phyloP scores from a whole-genome alignment of 2,329 filamentous ascomycete species.

The Bipolaris zeicola region DNA sequence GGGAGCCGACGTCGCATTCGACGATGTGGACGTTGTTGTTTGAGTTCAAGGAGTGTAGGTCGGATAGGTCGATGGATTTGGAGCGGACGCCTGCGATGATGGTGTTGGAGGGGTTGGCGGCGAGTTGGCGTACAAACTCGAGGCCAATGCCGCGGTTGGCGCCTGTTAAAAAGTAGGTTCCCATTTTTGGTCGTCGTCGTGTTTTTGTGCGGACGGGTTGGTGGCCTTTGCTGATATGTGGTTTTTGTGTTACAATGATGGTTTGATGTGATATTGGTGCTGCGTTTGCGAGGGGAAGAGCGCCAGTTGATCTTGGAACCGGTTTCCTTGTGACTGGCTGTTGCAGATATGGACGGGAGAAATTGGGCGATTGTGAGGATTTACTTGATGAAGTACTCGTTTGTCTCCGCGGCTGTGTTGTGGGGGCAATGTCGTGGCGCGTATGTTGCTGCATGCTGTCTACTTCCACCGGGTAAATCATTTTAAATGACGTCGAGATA shows the following conservation, averaged over 20 bases:
- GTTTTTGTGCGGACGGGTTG: not conserved
- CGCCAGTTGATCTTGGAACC: not conserved
- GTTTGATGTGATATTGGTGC: slow-evolving; percentile 9
- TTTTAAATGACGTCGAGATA: slow-evolving; percentile 6
- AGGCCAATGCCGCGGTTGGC: slow-evolving; percentile 43
- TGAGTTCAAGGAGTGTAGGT: slow-evolving; percentile 33
- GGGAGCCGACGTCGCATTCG: slow-evolving; percentile 47
- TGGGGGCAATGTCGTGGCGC: slow-evolving; percentile 6
- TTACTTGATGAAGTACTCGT: slow-evolving; percentile 14
- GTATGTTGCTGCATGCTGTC: slow-evolving; percentile 9
- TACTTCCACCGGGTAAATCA: slow-evolving; percentile 23
- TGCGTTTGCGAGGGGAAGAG: slow-evolving; percentile 4
- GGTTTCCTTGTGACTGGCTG: not conserved
- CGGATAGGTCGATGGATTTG: slow-evolving; percentile 33
- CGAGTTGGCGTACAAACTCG: slow-evolving; percentile 40
- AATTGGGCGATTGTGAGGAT: slow-evolving; percentile 12
- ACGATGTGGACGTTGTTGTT: slow-evolving; percentile 47
- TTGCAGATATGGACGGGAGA: slow-evolving; percentile 14
- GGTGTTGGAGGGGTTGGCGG: slow-evolving; percentile 39
- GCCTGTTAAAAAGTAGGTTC: slow-evolving; percentile 42
- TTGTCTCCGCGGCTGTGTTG: slow-evolving; percentile 12
- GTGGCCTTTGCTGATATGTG: not conserved
- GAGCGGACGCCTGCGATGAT: slow-evolving; percentile 51
- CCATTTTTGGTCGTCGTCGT: slow-evolving; percentile 25
- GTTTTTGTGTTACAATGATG: slow-evolving; percentile 5